Evolutionary conservation across 148 eudicot species (phyloP).

Genomic region (Vaccinium macrocarpon): DNA sequence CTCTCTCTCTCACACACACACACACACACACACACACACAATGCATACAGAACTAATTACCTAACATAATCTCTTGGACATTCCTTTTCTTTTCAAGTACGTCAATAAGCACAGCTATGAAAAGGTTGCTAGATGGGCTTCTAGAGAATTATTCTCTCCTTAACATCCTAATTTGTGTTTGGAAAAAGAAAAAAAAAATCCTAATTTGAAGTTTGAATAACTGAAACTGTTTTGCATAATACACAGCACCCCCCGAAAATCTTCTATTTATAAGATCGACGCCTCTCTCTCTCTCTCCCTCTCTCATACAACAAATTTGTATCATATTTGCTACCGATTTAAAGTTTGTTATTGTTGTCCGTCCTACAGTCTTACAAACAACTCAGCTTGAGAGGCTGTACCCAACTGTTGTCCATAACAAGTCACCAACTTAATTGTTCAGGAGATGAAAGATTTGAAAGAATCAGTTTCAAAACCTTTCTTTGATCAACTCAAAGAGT

Average conservation of each 20-base stretch:
- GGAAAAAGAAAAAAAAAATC: no score
- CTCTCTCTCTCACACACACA: no score
- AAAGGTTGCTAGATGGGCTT: not conserved
- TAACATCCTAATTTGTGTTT: not conserved
- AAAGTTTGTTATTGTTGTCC: not conserved
- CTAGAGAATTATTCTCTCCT: not conserved
- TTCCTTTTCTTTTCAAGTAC: not conserved
- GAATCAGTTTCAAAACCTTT: slow-evolving; percentile 66
- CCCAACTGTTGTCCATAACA: not conserved
- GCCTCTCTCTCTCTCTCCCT: not conserved
- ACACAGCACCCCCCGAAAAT: no score
- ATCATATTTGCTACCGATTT: not conserved
- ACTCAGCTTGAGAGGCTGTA: slow-evolving; percentile 7
- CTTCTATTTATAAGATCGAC: no score
- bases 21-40: no score
- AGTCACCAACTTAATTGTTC: slow-evolving; percentile 22
- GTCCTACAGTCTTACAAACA: not conserved
- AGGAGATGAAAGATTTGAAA: slow-evolving; percentile 73
- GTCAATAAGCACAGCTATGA: not conserved
- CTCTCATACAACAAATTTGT: not conserved
- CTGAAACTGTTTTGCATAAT: no score
- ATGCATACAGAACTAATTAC: not conserved
- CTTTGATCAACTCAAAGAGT: slow-evolving; percentile 52
- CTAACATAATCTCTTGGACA: not conserved
- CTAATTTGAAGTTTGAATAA: no score